These are phyloP conservation scores for Sambucus nigra DNA, from an alignment of 129 eudicot species.

Conservation along the genomic window DNA sequence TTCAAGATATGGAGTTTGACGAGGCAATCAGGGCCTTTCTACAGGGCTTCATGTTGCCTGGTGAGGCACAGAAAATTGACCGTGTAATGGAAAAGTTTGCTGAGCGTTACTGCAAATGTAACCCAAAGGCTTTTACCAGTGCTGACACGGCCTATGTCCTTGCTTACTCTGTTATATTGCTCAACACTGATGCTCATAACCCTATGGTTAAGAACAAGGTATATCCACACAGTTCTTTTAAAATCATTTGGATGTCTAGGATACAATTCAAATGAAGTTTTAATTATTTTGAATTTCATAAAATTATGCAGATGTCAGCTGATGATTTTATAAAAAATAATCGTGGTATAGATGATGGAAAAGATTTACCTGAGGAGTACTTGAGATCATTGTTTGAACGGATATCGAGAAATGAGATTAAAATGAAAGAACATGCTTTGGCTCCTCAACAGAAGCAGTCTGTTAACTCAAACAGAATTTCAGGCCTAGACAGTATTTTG, in stretches of 20 bases:
- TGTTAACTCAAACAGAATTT: conserved; percentile 53
- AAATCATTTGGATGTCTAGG: conserved; percentile 13
- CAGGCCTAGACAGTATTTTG: conserved; percentile 76
- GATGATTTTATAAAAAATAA: conserved; percentile 96
- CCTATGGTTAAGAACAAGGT: conserved; percentile 75
- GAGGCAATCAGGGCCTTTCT: conserved; percentile 87
- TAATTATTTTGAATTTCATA: background rate
- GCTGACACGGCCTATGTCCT: conserved; percentile 99
- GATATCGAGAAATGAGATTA: conserved; percentile 79
- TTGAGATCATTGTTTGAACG: conserved; percentile 79
- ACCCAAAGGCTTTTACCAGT: conserved; percentile 81
- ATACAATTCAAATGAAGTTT: background rate
- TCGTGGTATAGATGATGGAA: conserved; percentile 98
- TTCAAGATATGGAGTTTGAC: conserved; percentile 81
- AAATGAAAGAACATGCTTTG: conserved; percentile 83
- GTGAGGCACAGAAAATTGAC: conserved; percentile 99
- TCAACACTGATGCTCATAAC: conserved; percentile 69
- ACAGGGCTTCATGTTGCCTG: conserved; percentile 86
- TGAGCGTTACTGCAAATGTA: conserved; percentile 90
- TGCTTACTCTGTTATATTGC: conserved; percentile 64
- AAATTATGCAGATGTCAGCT: conserved; percentile 68
- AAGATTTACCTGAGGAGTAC: conserved; percentile 94
- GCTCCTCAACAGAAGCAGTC: conserved; percentile 77
- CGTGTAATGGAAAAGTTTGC: conserved; percentile 97
- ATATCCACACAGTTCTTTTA: conserved; percentile 10